Base-by-base conservation (phyloP, 106 monocot genomes). In the Allium fistulosum region DNA sequence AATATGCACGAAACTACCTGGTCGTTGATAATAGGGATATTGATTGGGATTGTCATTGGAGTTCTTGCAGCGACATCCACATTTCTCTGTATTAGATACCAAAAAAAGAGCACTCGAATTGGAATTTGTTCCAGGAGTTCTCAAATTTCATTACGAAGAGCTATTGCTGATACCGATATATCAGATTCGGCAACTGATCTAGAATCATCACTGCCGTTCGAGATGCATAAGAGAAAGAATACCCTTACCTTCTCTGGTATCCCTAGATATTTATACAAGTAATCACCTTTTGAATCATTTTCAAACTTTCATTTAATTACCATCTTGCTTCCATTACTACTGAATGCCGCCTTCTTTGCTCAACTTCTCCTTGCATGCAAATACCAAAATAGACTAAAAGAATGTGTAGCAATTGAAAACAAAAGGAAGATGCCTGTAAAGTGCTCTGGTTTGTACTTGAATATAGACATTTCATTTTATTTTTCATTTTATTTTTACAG, bases 41-140 rank as follows among this genome's bases (percentile, higher is more conserved):
- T 91, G 1, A 71, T 86, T 26, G 95, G 95, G 4, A 80, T 96
- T 15, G 68, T 88, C 58, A 82, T 95, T 45, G 90, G 94, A 12
- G 51, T 84, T 26, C 75, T 91, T 46, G 63, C 88, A 79, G 87
- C 94, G 13, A 69, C 66, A 16, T 64, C 27, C 9, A 85, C 74
- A 37, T 61, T 88, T n/a, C 69, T 91, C 17, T 96, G 81, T 78
- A 68, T 85, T 57, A 74, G 66, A 61, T 82, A 71, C 46, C 80
- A 77, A 9, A 84, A 74, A 60, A 79, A 69, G 67, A 49, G 75
- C 13, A 17, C 78, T 8, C 74, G 79, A 66, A 83, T 84, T 8
- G 66, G 84, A 45, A 87, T 48, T 50, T 83, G 79, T 58, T 84
- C 87, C 26, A 72, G 89, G 73, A 86, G 88, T 53, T 78, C 16